Evolutionary conservation across 495 filamentous ascomycete genomes (phyloP).

Genomic region (Hypoxylon cercidicola): DNA sequence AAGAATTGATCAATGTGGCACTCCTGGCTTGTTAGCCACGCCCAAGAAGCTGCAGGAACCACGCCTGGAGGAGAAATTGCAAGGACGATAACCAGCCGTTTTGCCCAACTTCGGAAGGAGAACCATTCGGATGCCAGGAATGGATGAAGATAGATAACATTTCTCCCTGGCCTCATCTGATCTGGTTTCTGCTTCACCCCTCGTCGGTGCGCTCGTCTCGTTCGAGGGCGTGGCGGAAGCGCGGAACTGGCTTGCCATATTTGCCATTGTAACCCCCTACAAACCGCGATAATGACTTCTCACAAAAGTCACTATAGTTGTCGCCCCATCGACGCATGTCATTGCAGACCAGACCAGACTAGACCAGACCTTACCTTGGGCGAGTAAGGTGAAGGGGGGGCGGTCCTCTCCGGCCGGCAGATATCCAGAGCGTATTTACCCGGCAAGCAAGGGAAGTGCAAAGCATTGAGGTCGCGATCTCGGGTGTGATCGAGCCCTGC

Average conservation of each 20-base stretch:
- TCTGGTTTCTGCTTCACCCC: not conserved
- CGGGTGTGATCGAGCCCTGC: constrained; percentile 30
- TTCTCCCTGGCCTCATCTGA: constrained; percentile 6
- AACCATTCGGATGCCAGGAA: constrained; percentile 3
- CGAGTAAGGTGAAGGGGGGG: constrained; percentile 1
- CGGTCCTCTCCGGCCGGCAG: constrained; percentile 16
- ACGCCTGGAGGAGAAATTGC: constrained; percentile 10
- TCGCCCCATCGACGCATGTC: constrained; percentile 4
- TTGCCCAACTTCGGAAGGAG: constrained; percentile 40
- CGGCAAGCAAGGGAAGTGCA: constrained; percentile 15
- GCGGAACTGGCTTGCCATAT: constrained; percentile 22
- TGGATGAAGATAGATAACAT: constrained; percentile 18
- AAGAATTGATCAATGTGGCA: constrained; percentile 15
- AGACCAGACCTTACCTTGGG: no score
- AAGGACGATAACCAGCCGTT: constrained; percentile 31
- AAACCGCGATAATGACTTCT: constrained; percentile 12
- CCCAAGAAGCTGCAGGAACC: constrained; percentile 32
- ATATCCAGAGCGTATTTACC: constrained; percentile 31
- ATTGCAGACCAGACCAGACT: constrained; percentile 4
- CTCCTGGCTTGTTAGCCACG: not conserved
- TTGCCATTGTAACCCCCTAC: constrained; percentile 21
- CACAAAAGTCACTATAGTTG: not conserved
- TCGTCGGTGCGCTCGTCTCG: constrained; percentile 1
- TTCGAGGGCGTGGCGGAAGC: constrained; percentile 12
- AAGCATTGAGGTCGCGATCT: constrained; percentile 11